Evolutionary conservation across 108 stramenopile species (phyloP), one percentile per base, ranked within the genome.

Genomic region (Cyclostephanos tholiformis): DNA sequence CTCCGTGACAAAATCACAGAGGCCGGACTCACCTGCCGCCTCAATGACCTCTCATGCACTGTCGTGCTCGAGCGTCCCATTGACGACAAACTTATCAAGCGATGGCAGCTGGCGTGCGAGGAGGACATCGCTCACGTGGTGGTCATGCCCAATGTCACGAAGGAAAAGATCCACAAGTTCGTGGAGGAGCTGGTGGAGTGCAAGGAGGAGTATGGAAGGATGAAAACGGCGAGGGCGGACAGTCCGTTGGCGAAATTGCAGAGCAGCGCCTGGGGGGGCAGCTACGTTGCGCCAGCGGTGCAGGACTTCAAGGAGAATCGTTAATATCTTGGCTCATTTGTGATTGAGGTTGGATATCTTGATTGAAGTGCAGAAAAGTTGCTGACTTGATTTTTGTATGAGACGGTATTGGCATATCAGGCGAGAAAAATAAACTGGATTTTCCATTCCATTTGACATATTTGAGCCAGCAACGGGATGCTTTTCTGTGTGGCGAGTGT

Each of bases 91-190:
- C 71, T 95, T 66, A 82, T 95, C 82, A 88, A 89, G 69, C 75
- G 93, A 51, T 95, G 93, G 93, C 91, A 91, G 68, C 76, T 95
- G 20, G 93, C 93, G 22, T 95, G 93, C 65, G 91, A 95, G 65
- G 91, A 95, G 63, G 93, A 95, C 69, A 95, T 95, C 83, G 90
- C 90, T 17, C 93, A 95, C 70, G 93, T 95, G 26, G 93, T 95
- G 4, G 93, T 95, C 58, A 95, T 95, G 93, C 93, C 93, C 63
- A 95, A 95, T 74, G 87, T 95, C 11, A 95, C 93, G 22, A 62
- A 64, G 44, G 44, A 59, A 36, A 95, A 95, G 69, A 95, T 95
- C 83, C 89, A 95, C 65, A 78, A 81, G 43, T 95, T 95, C 73
- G 89, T 95, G 12, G 82, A 88, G 60, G 91, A 95, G 62, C 76